Evolutionary conservation across 1,284 basidiomycete genomes (phyloP).

Genomic region (Marasmius oreades): DNA sequence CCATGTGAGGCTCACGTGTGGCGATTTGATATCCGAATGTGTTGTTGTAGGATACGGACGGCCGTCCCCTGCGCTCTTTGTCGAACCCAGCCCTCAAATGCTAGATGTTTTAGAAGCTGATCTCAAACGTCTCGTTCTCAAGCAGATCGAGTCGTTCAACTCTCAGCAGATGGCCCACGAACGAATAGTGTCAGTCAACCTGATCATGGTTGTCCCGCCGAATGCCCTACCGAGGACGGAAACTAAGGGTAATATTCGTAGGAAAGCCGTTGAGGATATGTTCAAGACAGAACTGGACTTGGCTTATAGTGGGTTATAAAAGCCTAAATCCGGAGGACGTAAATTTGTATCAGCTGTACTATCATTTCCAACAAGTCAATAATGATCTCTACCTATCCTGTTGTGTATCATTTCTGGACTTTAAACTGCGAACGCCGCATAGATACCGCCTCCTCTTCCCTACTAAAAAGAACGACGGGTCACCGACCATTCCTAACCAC

Average conservation of each 20-base stretch:
- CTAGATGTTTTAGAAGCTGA: neutral
- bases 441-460: conserved; percentile 31
- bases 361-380: too few relatives aligned
- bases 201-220: conserved; percentile 1
- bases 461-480: conserved; percentile 36
- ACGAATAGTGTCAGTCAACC: neutral
- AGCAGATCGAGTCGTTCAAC: neutral
- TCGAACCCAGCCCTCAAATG: neutral
- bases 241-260: conserved; percentile 2
- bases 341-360: too few relatives aligned
- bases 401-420: too few relatives aligned
- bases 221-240: conserved; percentile 5
- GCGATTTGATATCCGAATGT: conserved; percentile 6
- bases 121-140: neutral
- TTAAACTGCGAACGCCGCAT: too few relatives aligned
- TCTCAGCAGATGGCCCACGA: neutral
- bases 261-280: conserved; percentile 1
- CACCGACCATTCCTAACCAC: conserved; percentile 41
- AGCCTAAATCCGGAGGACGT: too few relatives aligned
- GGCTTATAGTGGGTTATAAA: too few relatives aligned
- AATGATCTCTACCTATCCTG: too few relatives aligned
- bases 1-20: conserved; percentile 1
- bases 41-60: conserved; percentile 4
- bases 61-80: conserved; percentile 5
- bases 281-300: neutral